phyloP scores from a whole-genome alignment of 768 basidiomycete species.

The Infundibulicybe gibba region DNA sequence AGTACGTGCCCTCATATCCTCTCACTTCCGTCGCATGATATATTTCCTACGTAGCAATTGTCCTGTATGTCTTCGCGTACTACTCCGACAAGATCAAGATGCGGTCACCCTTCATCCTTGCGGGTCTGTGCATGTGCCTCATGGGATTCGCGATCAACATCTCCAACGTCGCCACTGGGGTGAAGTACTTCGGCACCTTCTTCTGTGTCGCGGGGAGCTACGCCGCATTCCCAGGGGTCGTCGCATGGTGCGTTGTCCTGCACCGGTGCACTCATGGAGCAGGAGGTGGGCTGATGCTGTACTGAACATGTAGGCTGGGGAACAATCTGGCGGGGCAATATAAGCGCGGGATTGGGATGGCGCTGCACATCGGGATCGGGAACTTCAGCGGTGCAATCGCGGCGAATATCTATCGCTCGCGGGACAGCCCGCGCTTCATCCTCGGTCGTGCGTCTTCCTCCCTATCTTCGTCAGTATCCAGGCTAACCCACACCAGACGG shows the following conservation, averaged over 20 bases:
- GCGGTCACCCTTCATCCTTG: slow-evolving; percentile 57
- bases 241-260: slow-evolving; percentile 49
- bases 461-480: not conserved
- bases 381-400: slow-evolving; percentile 66
- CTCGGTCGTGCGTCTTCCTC: slow-evolving; percentile 50
- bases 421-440: slow-evolving; percentile 57
- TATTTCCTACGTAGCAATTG: slow-evolving; percentile 41
- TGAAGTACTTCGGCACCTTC: slow-evolving; percentile 74
- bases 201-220: slow-evolving; percentile 65
- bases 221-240: slow-evolving; percentile 52
- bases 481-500: slow-evolving; percentile 37
- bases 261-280: not conserved
- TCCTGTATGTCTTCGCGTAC: slow-evolving; percentile 47
- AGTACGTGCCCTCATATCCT: slow-evolving; percentile 35
- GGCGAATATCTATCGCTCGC: slow-evolving; percentile 55
- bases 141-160: slow-evolving; percentile 67
- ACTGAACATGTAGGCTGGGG: slow-evolving; percentile 45
- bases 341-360: slow-evolving; percentile 68
- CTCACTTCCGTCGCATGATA: not conserved
- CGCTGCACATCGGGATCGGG: slow-evolving; percentile 64
- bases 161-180: slow-evolving; percentile 43
- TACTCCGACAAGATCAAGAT: slow-evolving; percentile 54
- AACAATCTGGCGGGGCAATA: slow-evolving; percentile 68
- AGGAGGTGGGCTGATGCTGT: slow-evolving; percentile 19
- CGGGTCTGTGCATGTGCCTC: slow-evolving; percentile 44